Evolutionary conservation across 805 yeast species (phyloP).

Genomic region (Pichia californica): DNA sequence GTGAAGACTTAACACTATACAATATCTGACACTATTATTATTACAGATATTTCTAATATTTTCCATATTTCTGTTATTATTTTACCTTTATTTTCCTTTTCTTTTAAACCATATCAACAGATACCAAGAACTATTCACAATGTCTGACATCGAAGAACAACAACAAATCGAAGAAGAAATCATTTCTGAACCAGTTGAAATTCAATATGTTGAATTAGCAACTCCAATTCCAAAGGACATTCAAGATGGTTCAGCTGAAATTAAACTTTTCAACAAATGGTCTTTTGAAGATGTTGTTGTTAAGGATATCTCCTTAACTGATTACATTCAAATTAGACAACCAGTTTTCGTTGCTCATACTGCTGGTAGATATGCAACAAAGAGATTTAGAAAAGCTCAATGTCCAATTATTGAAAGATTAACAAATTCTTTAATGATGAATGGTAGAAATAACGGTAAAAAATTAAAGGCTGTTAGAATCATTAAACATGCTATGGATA

Average conservation of each 20-base stretch:
- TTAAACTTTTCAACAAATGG: conserved; percentile 99
- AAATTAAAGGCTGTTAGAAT: conserved; percentile 99
- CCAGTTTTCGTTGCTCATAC: conserved; percentile 98
- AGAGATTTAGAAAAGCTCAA: conserved; percentile 99
- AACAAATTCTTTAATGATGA: conserved; percentile 99
- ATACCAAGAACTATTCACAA: conserved; percentile 29
- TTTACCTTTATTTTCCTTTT: neutral
- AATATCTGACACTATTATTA: no score
- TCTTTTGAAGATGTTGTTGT: conserved; percentile 96
- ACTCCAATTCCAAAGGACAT: conserved; percentile 96
- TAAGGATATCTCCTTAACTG: conserved; percentile 96
- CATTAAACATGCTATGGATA: conserved; percentile 98
- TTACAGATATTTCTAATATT: no score
- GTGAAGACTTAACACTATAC: neutral
- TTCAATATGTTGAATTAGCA: conserved; percentile 79
- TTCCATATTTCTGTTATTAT: no score
- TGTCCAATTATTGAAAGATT: conserved; percentile 99
- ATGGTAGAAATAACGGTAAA: conserved; percentile 99
- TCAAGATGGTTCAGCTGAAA: conserved; percentile 91
- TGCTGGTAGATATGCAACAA: conserved; percentile 98
- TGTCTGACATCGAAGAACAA: conserved; percentile 70
- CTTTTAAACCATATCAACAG: neutral
- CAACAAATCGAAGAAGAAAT: conserved; percentile 50
- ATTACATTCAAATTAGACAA: conserved; percentile 95
- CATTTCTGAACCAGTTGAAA: conserved; percentile 78